Conservation (phyloP, 352 stramenopile species). For the Globisporangium spiculum region DNA sequence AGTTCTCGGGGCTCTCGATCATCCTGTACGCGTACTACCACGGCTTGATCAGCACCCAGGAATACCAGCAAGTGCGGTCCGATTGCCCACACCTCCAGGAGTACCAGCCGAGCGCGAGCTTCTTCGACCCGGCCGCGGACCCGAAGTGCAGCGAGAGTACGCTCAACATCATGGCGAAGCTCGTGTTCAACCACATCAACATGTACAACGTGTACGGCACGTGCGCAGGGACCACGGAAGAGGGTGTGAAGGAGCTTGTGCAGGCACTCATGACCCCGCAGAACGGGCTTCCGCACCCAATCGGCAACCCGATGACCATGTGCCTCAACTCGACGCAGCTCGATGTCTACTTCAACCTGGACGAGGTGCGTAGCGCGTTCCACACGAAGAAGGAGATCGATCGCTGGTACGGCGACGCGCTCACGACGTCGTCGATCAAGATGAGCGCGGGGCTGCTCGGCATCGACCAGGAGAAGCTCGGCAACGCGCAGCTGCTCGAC, state of each 20-base stretch:
- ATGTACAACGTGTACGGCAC: conserved; percentile 25
- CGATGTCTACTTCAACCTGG: conserved; percentile 48
- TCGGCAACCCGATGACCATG: conserved; percentile 28
- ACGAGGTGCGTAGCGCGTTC: conserved; percentile 48
- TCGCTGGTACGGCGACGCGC: conserved; percentile 10
- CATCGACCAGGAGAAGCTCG: conserved; percentile 29
- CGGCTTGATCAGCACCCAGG: conserved; percentile 30
- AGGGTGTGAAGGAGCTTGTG: conserved; percentile 39
- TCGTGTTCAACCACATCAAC: conserved; percentile 21
- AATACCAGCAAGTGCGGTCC: conserved; percentile 24
- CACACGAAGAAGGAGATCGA: conserved; percentile 32
- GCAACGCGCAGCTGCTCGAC: conserved; percentile 37
- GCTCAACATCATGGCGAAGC: conserved; percentile 24
- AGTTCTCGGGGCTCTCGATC: conserved; percentile 24
- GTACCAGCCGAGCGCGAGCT: conserved; percentile 22
- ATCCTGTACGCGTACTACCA: conserved; percentile 56
- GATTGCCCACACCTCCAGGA: conserved; percentile 27
- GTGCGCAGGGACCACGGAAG: conserved; percentile 15
- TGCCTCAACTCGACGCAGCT: conserved; percentile 24
- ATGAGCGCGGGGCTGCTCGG: conserved; percentile 34
- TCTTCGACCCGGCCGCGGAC: conserved; percentile 14
- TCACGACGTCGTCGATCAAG: conserved; percentile 43
- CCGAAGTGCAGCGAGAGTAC: conserved; percentile 28
- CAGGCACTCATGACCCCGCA: conserved; percentile 42
- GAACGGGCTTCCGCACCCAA: conserved; percentile 20